phyloP scores from a whole-genome alignment of 768 basidiomycete genomes.

The Tephrocybe rancida region DNA sequence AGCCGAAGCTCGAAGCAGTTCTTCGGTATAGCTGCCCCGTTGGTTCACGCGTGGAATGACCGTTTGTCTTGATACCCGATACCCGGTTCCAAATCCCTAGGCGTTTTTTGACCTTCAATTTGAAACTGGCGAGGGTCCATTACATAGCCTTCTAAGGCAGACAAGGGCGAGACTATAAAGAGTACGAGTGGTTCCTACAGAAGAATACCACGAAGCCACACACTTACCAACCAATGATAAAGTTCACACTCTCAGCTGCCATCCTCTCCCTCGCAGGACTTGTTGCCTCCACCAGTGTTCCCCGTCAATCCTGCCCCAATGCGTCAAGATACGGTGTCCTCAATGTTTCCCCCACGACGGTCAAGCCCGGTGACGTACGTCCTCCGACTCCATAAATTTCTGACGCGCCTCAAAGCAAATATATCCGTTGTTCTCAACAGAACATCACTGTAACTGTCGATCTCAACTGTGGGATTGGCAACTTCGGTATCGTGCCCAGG shows the following conservation, averaged over 20 bases:
- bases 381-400: too few species aligned
- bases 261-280: not conserved
- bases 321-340: slow-evolving; percentile 11
- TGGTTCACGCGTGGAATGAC: too few species aligned
- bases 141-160: too few species aligned
- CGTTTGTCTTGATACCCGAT: too few species aligned
- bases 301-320: not conserved
- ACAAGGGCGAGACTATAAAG: not conserved
- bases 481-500: slow-evolving; percentile 9
- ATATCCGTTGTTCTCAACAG: not conserved
- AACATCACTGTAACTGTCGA: slow-evolving; percentile 6
- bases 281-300: not conserved
- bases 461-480: slow-evolving; percentile 5
- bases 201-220: not conserved
- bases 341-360: slow-evolving; percentile 6
- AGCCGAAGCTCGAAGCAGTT: too few species aligned
- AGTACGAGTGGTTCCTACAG: not conserved
- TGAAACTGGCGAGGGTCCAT: too few species aligned
- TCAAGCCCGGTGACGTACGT: slow-evolving; percentile 18
- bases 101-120: too few species aligned
- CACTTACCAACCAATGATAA: not conserved
- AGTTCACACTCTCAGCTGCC: not conserved
- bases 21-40: too few species aligned
- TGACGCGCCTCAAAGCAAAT: not conserved
- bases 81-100: too few species aligned